Base-by-base conservation (phyloP, 352 stramenopile genomes). In the Pythium rishiriense region DNA sequence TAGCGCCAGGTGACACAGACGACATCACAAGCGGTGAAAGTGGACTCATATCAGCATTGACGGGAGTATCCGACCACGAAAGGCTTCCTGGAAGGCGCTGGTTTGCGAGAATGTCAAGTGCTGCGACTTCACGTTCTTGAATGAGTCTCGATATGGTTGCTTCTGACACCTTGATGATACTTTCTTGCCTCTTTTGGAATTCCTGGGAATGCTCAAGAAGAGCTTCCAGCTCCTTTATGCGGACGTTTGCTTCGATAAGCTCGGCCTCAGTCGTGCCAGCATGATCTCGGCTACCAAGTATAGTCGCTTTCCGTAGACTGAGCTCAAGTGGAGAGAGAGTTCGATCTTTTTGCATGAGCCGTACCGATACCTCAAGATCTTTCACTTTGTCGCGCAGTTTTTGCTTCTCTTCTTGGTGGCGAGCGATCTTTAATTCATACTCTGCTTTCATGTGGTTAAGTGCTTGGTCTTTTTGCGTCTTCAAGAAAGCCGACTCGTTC, bases 351-450 rank as follows among this genome's bases (percentile, higher is more conserved):
- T 90, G 81, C 68, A 90, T 69, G 0, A 90, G 52, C 22, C 78
- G 75, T 17, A 88, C 64, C 10, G 81, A 85, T 6, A 89, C 83
- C 42, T 90, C 83, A 12, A 91, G 68, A 50, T 91, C 83, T 46
- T 88, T 84, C 11, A 89, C 80, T 47, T 90, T 89, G 4, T 90
- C 82, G 1, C 82, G 78, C 1, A 91, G 55, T 55, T 91, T 91
- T 31, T 89, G 72, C 46, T 88, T 91, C 48, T 91, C 83, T 28
- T 89, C 77, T 53, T 87, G 83, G 43, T 89, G 83, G 10, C 79
- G 69, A 5, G 76, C 74, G 46, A 90, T 75, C 54, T 89, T 88
- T 22, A 90, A 52, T 24, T 90, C 83, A 43, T 85, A 88, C 57
- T 88, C 83, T 0, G 81, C 83, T 46, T 75, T 83, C 11, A 89